A percentile compares a stretch with the other conserved stretches of the same genome.
Conservation (phyloP, 192 early-diverging fungal genomes). For the Ambispora gerdemannii region DNA sequence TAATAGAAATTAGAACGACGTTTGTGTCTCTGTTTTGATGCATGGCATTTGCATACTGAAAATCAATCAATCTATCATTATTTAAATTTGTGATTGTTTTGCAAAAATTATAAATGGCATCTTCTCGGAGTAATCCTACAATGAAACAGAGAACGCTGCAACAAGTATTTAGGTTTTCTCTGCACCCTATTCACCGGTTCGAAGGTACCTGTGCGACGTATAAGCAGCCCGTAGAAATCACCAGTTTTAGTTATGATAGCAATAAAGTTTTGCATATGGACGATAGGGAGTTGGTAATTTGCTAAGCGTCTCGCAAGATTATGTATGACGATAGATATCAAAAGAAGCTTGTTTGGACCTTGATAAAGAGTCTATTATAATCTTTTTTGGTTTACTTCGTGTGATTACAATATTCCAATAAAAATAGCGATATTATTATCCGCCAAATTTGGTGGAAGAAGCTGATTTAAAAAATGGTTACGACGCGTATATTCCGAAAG, state of each 20-base stretch:
- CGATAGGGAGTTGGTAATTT: conserved; percentile 50
- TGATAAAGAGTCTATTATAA: neutral
- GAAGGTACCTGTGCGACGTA: conserved; percentile 44
- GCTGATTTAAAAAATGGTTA: conserved; percentile 64
- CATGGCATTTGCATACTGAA: no score
- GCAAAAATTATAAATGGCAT: no score
- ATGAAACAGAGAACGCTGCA: neutral
- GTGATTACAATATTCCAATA: no score
- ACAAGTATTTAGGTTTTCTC: conserved; percentile 33
- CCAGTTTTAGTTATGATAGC: conserved; percentile 63
- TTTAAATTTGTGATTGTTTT: no score
- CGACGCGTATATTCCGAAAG: conserved; percentile 61
- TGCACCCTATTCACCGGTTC: conserved; percentile 38
- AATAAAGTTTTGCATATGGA: conserved; percentile 59
- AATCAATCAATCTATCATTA: no score
- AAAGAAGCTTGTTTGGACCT: conserved; percentile 23
- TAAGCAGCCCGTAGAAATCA: conserved; percentile 62
- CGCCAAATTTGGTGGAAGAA: conserved; percentile 40
- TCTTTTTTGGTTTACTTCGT: no score
- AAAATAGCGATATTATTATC: conserved; percentile 56
- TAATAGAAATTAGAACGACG: no score
- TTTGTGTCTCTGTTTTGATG: no score
- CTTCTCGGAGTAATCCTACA: no score
- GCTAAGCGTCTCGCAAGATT: neutral
- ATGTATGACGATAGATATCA: conserved; percentile 40